Conservation (phyloP, 2,329 filamentous ascomycete genomes). For the Cytospora leucostoma region DNA sequence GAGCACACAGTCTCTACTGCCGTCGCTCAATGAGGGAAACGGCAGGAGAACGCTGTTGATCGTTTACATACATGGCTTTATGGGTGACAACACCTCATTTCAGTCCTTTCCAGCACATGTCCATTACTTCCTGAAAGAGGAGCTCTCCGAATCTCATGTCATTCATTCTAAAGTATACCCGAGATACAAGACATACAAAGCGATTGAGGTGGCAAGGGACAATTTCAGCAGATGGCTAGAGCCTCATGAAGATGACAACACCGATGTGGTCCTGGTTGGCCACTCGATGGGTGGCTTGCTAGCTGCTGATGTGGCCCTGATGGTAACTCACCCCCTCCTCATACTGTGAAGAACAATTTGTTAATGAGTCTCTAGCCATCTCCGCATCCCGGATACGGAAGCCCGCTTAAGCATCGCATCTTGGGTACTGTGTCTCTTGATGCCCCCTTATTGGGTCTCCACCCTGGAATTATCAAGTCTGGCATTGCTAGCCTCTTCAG, state of each 20-base stretch:
- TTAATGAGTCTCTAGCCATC: constrained; percentile 36
- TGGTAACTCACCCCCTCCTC: constrained; percentile 43
- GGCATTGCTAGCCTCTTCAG: constrained; percentile 78
- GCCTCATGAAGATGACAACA: constrained; percentile 71
- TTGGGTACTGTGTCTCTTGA: constrained; percentile 82
- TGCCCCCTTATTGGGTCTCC: constrained; percentile 83
- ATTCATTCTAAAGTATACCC: constrained; percentile 88
- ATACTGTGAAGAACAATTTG: not conserved
- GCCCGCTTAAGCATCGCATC: constrained; percentile 69
- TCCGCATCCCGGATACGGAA: constrained; percentile 36
- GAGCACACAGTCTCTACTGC: constrained; percentile 48
- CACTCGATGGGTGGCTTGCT: constrained; percentile 90
- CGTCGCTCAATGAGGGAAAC: constrained; percentile 40
- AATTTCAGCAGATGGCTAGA: constrained; percentile 82
- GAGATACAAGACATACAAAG: constrained; percentile 73
- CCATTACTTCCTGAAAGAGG: constrained; percentile 69
- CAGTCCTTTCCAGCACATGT: constrained; percentile 85
- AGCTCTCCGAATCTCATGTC: constrained; percentile 71
- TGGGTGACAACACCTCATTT: constrained; percentile 64
- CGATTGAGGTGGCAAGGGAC: constrained; percentile 72
- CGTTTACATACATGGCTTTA: constrained; percentile 44
- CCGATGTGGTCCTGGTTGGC: constrained; percentile 80
- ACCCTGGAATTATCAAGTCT: constrained; percentile 82
- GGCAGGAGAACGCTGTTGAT: constrained; percentile 65
- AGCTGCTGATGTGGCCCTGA: constrained; percentile 74